A percentile compares a stretch with the other conserved stretches of the same genome.
phyloP scores from a whole-genome alignment of 208 protist genomes.

The Acanthamoeba healyi region DNA sequence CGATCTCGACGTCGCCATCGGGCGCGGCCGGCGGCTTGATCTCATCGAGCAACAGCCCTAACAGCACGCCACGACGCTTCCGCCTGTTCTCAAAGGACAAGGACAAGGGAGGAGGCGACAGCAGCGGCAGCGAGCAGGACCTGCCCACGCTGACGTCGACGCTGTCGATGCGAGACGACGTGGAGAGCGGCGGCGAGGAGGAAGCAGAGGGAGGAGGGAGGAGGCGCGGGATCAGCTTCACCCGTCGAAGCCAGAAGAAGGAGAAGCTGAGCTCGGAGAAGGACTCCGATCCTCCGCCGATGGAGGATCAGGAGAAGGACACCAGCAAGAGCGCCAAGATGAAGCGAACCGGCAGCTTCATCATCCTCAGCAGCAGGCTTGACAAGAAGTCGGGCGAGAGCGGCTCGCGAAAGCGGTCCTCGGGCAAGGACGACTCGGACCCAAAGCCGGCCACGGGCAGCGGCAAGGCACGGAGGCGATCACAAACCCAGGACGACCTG shows the following conservation, averaged over 20 bases:
- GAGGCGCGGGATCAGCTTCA: constrained; percentile 5
- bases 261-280: not conserved
- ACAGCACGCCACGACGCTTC: constrained; percentile 9
- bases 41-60: not conserved
- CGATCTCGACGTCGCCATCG: not conserved
- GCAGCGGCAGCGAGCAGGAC: not conserved
- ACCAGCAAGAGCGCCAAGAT: not conserved
- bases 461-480: not conserved
- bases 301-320: not conserved
- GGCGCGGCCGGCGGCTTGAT: not conserved
- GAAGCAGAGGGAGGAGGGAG: not conserved
- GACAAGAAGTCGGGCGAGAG: constrained; percentile 11
- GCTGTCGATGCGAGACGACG: not conserved
- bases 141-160: not conserved
- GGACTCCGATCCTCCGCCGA: not conserved
- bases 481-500: not conserved
- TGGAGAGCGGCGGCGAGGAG: not conserved
- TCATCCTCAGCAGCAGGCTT: not conserved
- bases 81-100: not conserved
- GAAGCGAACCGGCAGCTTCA: constrained; percentile 9
- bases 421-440: not conserved
- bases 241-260: not conserved
- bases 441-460: not conserved
- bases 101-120: not conserved
- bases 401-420: not conserved